Conservation (phyloP, 305 asterid species). For the Fraxinus paxiana region DNA sequence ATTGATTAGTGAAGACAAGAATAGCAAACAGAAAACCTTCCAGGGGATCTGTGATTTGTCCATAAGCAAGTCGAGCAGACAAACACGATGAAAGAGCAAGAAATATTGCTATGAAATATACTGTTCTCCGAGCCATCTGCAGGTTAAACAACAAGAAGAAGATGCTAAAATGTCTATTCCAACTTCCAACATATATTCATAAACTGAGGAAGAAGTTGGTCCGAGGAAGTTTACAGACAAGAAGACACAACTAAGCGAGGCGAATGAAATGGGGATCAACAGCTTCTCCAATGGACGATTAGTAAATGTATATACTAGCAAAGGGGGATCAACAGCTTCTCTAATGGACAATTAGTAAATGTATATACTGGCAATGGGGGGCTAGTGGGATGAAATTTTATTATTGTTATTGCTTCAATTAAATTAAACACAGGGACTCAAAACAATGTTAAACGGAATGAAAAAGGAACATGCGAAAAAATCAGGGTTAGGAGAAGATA, state of each 20-base stretch:
- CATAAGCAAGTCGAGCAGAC: slow-evolving; percentile 23
- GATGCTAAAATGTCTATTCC: neutral
- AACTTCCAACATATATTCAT: neutral
- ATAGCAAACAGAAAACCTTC: slow-evolving; percentile 32
- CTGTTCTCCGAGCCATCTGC: slow-evolving; percentile 26
- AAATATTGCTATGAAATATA: slow-evolving; percentile 20
- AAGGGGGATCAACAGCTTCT: neutral
- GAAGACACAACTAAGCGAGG: neutral
- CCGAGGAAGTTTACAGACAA: neutral
- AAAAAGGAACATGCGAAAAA: neutral
- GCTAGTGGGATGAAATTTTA: neutral
- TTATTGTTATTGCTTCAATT: neutral
- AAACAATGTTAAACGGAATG: neutral
- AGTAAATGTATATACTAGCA: neutral
- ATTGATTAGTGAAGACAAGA: neutral
- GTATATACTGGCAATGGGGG: neutral
- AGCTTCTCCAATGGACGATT: slow-evolving; percentile 5
- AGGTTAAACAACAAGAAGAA: neutral
- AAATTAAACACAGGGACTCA: neutral
- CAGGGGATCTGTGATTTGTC: slow-evolving; percentile 37
- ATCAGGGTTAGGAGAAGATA: neutral
- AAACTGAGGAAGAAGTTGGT: neutral
- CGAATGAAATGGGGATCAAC: neutral
- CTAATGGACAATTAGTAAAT: neutral
- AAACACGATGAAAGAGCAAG: slow-evolving; percentile 26